phyloP scores from a whole-genome alignment of 2,329 filamentous ascomycete genomes.

The Davidsoniella eucalypti region DNA sequence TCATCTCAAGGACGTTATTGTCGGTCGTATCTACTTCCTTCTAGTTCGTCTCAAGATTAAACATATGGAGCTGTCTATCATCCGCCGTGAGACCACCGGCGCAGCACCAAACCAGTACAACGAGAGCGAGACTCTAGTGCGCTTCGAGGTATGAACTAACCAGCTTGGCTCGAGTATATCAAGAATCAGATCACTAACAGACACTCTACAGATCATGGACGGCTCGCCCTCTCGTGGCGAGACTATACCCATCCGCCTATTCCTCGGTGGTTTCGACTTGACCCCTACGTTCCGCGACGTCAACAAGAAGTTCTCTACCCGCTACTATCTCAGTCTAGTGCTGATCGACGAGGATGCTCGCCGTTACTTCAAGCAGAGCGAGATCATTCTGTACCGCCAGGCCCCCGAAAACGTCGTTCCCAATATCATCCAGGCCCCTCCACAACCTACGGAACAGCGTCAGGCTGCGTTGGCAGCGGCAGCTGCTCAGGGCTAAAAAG shows the following conservation, averaged over 20 bases:
- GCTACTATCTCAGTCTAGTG: constrained; percentile 93
- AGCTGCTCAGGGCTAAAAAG: constrained; percentile 14
- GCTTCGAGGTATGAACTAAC: constrained; percentile 57
- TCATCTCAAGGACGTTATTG: constrained; percentile 97
- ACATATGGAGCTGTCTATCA: constrained; percentile 98
- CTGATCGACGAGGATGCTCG: constrained; percentile 94
- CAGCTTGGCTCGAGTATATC: neutral
- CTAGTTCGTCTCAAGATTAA: constrained; percentile 97
- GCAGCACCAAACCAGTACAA: constrained; percentile 98
- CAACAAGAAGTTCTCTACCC: constrained; percentile 98
- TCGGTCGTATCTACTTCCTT: constrained; percentile 95
- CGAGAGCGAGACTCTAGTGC: constrained; percentile 92
- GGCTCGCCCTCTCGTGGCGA: constrained; percentile 88
- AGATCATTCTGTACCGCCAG: constrained; percentile 92
- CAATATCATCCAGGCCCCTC: constrained; percentile 15
- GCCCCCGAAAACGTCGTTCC: constrained; percentile 31
- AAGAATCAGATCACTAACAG: neutral
- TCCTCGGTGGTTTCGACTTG: constrained; percentile 92
- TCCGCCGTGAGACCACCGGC: constrained; percentile 88
- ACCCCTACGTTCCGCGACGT: constrained; percentile 98
- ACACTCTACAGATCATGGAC: constrained; percentile 70
- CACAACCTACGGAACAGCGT: constrained; percentile 28
- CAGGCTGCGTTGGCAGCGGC: constrained; percentile 24
- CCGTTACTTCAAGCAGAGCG: constrained; percentile 97
- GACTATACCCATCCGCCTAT: constrained; percentile 92